Percentiles rank a stretch among this genome's conserved stretches.
phyloP scores from a whole-genome alignment of 2,329 filamentous ascomycete species.

The Sclerotinia glacialis region DNA sequence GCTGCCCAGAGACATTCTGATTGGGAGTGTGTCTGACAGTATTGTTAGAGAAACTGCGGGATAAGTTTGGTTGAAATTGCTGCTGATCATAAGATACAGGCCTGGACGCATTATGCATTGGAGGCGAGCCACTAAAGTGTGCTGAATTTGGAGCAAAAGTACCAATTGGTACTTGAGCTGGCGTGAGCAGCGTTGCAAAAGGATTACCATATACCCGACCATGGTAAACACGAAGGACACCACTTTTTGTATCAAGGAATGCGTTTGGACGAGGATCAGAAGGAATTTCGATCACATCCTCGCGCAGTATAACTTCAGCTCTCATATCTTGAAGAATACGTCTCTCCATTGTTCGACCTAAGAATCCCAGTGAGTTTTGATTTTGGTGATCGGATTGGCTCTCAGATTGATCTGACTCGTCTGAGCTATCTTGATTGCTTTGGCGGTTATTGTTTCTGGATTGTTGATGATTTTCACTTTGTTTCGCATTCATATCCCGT shows the following conservation, averaged over 20 bases:
- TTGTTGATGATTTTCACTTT: background rate
- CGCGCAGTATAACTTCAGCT: conserved; percentile 39
- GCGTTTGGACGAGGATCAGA: conserved; percentile 58
- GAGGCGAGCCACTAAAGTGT: conserved; percentile 39
- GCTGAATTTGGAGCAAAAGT: conserved; percentile 31
- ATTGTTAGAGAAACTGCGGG: background rate
- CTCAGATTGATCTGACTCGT: background rate
- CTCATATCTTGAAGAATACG: conserved; percentile 15
- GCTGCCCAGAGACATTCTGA: conserved; percentile 4
- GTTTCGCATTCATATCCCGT: background rate
- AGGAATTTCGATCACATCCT: conserved; percentile 53
- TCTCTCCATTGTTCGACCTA: conserved; percentile 11
- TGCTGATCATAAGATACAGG: conserved; percentile 4
- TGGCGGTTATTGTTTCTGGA: conserved; percentile 1
- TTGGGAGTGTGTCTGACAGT: conserved; percentile 3
- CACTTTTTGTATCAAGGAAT: conserved; percentile 53
- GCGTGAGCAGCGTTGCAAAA: conserved; percentile 48
- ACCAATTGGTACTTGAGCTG: conserved; percentile 43
- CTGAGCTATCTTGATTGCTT: conserved; percentile 5
- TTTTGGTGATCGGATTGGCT: background rate
- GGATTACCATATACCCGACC: conserved; percentile 55
- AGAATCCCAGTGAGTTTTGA: background rate
- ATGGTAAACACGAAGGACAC: conserved; percentile 56
- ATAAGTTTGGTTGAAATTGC: background rate
- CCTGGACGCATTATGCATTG: conserved; percentile 2